Evolutionary conservation across 2,329 filamentous ascomycete species (phyloP).

Genomic region (Pyrenochaeta sp.): DNA sequence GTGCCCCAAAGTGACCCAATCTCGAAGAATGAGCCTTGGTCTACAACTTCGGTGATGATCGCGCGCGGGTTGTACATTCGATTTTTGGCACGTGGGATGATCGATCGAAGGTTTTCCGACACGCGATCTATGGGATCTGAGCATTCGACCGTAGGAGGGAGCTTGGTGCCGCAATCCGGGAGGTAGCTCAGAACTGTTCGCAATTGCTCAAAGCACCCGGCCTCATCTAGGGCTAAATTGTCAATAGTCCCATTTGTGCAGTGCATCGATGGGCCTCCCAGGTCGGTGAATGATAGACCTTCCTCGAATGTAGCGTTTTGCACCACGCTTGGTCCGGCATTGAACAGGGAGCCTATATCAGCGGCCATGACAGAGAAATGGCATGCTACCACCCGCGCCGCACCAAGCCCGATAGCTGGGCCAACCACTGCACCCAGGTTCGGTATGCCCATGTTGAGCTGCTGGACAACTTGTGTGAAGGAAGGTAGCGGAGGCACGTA

Average conservation of each 20-base stretch:
- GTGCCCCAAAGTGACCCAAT: constrained; percentile 70
- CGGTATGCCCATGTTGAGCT: constrained; percentile 70
- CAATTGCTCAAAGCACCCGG: constrained; percentile 69
- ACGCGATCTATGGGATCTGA: constrained; percentile 61
- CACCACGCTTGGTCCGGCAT: constrained; percentile 70
- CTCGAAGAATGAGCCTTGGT: constrained; percentile 67
- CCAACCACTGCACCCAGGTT: constrained; percentile 71
- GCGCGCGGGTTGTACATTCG: constrained; percentile 68
- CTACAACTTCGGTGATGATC: constrained; percentile 66
- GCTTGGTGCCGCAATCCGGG: constrained; percentile 64
- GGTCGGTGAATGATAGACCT: constrained; percentile 64
- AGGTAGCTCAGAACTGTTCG: constrained; percentile 65
- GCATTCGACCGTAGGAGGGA: constrained; percentile 60
- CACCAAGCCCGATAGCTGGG: constrained; percentile 70
- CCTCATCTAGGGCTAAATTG: constrained; percentile 68
- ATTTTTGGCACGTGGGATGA: constrained; percentile 66
- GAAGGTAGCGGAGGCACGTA: constrained; percentile 67
- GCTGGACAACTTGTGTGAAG: constrained; percentile 63
- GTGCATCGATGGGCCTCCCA: constrained; percentile 69
- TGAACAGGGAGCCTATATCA: constrained; percentile 69
- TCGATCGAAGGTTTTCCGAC: constrained; percentile 60
- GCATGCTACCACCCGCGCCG: constrained; percentile 67
- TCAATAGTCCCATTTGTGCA: constrained; percentile 73
- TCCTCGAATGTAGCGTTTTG: constrained; percentile 71
- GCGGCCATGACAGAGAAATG: constrained; percentile 73